Conservation (phyloP, 2,329 filamentous ascomycete species). For the Talaromyces sp. region DNA sequence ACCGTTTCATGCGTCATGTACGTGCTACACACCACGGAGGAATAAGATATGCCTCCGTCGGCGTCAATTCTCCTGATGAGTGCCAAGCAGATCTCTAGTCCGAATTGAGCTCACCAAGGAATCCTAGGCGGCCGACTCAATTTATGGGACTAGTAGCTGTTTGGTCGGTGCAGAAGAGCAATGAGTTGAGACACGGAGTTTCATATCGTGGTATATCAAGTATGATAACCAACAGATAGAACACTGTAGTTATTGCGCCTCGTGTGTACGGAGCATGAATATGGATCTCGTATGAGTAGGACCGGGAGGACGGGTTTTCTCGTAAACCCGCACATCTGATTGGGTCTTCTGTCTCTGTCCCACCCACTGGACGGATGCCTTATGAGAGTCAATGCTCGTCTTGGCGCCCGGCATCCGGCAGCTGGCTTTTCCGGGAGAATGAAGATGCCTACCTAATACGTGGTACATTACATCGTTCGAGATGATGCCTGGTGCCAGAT, state of each 20-base stretch:
- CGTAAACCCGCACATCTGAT: background rate
- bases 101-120: background rate
- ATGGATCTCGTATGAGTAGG: too few relatives aligned
- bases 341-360: background rate
- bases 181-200: background rate
- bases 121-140: background rate
- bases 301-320: background rate
- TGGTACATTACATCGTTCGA: too few relatives aligned
- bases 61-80: too few relatives aligned
- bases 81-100: background rate
- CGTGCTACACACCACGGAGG: background rate
- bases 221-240: too few relatives aligned
- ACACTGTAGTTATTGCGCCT: too few relatives aligned
- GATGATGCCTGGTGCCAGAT: background rate
- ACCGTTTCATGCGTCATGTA: background rate
- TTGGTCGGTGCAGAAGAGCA: background rate
- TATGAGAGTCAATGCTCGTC: background rate
- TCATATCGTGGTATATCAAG: too few relatives aligned
- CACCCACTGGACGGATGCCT: background rate
- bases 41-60: background rate
- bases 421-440: background rate
- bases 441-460: background rate
- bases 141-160: background rate
- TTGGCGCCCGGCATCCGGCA: conserved; percentile 1
- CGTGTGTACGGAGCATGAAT: too few relatives aligned